Conservation (phyloP, 2,329 filamentous ascomycete species). For the Talaromyces sp. region DNA sequence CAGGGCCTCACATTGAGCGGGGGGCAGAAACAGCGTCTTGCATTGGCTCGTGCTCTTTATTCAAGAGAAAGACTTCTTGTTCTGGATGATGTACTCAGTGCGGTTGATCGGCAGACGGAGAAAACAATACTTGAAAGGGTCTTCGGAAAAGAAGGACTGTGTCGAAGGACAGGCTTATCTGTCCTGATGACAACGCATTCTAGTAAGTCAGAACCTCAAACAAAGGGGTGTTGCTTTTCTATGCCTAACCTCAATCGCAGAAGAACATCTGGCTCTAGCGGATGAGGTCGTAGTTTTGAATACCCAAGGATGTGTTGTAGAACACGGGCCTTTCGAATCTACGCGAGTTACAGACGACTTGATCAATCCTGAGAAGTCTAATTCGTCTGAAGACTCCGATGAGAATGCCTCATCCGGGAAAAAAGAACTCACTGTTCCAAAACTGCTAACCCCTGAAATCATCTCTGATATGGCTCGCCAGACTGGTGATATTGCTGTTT, state of each 20-base stretch:
- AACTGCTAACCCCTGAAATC: conserved; percentile 1
- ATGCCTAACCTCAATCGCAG: background rate
- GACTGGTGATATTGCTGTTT: conserved; percentile 13
- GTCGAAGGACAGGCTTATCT: background rate
- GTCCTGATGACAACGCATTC: conserved; percentile 9
- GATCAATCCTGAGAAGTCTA: background rate
- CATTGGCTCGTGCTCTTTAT: conserved; percentile 46
- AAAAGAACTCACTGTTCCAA: background rate
- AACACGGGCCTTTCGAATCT: background rate
- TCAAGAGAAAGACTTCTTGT: conserved; percentile 24
- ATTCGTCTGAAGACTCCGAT: background rate
- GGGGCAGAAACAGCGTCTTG: conserved; percentile 50
- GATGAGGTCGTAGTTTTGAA: conserved; percentile 4
- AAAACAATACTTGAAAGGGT: conserved; percentile 8
- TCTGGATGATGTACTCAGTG: conserved; percentile 11
- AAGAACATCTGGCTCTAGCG: background rate
- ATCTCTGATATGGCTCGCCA: conserved; percentile 11
- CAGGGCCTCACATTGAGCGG: conserved; percentile 49
- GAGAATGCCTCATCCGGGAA: no score
- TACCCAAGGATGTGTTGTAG: background rate
- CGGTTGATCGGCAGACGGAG: conserved; percentile 7
- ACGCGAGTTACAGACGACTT: background rate
- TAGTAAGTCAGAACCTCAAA: background rate
- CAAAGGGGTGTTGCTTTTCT: background rate
- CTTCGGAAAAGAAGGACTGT: conserved; percentile 9